Conservation (phyloP, 75 land plant genomes). For the Selaginella tamariscina region DNA sequence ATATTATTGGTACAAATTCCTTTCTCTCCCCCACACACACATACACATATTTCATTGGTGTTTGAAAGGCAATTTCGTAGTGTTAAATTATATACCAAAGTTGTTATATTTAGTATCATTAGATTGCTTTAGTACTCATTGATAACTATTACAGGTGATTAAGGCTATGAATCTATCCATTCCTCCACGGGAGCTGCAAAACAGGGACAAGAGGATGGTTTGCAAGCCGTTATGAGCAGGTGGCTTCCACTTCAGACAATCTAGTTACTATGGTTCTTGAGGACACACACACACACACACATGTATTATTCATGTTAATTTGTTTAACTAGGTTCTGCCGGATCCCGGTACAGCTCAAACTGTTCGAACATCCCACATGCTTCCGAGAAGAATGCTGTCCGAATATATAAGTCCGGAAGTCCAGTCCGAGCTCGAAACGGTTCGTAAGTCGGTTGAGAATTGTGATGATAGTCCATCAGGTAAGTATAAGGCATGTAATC, state of each 20-base stretch:
- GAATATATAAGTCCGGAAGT: slow-evolving; percentile 28
- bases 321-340: slow-evolving; percentile 58
- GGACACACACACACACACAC: too few species aligned
- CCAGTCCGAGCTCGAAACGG: slow-evolving; percentile 41
- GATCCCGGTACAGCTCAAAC: slow-evolving; percentile 64
- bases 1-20: too few species aligned
- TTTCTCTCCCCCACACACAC: too few species aligned
- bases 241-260: slow-evolving; percentile 79
- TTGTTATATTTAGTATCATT: too few species aligned
- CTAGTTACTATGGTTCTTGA: slow-evolving; percentile 74
- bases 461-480: slow-evolving; percentile 62
- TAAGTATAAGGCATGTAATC: too few species aligned
- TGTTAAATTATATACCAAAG: too few species aligned
- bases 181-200: slow-evolving; percentile 66
- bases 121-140: too few species aligned
- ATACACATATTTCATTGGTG: too few species aligned
- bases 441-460: slow-evolving; percentile 48
- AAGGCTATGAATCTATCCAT: slow-evolving; percentile 61
- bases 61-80: too few species aligned
- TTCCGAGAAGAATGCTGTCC: slow-evolving; percentile 31
- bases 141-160: too few species aligned
- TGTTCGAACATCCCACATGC: slow-evolving; percentile 43
- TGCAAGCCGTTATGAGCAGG: slow-evolving; percentile 72
- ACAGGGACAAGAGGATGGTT: slow-evolving; percentile 61
- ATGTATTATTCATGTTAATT: too few species aligned